A percentile compares a stretch with the other conserved stretches of the same genome.
These are phyloP conservation scores for Chara braunii DNA, from an alignment of 139 green algal species.

Conservation along the genomic window DNA sequence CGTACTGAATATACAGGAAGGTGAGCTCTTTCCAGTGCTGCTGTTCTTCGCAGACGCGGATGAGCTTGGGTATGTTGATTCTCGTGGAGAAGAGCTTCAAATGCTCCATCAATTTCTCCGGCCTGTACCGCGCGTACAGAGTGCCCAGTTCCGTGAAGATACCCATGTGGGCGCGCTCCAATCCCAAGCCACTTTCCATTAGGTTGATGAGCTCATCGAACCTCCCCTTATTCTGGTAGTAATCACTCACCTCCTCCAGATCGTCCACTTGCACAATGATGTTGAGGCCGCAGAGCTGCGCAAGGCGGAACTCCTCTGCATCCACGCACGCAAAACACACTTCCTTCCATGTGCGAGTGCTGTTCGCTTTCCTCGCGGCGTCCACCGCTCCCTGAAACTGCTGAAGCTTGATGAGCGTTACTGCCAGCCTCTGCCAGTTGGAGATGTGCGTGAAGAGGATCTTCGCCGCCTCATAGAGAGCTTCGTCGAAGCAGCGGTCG, in stretches of 20 bases:
- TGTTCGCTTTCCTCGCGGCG: conserved; percentile 94
- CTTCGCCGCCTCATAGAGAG: conserved; percentile 85
- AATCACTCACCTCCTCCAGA: conserved; percentile 86
- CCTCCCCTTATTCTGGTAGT: conserved; percentile 84
- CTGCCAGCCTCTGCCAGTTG: conserved; percentile 87
- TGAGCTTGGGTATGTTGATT: conserved; percentile 97
- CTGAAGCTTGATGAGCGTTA: conserved; percentile 80
- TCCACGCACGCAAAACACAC: conserved; percentile 96
- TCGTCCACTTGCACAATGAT: conserved; percentile 98
- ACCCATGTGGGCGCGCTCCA: conserved; percentile 98
- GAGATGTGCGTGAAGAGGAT: conserved; percentile 86
- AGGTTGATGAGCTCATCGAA: conserved; percentile 90
- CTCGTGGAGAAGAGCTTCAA: conserved; percentile 94
- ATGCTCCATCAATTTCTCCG: conserved; percentile 96
- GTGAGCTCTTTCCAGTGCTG: conserved; percentile 93
- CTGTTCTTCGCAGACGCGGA: conserved; percentile 85
- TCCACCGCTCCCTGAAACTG: conserved; percentile 88
- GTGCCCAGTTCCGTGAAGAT: conserved; percentile 98
- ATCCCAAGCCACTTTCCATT: conserved; percentile 90
- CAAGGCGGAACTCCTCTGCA: conserved; percentile 87
- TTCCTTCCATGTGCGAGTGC: conserved; percentile 90
- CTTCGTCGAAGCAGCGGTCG: conserved; percentile 75
- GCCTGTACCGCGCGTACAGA: conserved; percentile 75
- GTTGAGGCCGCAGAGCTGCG: conserved; percentile 92
- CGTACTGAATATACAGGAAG: conserved; percentile 93